These are phyloP conservation scores for Lodderomyces margitis DNA, from an alignment of 1,139 yeast species.

Conservation along the genomic window DNA sequence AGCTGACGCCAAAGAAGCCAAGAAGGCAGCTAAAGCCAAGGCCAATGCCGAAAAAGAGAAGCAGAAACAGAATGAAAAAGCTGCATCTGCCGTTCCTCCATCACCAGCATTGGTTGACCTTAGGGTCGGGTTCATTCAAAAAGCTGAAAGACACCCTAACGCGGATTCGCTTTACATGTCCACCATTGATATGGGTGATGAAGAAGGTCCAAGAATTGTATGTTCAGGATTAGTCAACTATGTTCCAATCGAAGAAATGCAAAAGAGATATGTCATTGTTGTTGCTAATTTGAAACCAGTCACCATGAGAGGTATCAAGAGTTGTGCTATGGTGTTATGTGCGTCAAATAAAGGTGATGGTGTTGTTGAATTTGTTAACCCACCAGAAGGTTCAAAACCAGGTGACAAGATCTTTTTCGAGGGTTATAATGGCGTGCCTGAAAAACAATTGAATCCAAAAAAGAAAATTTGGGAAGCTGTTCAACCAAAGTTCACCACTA, in stretches of 20 bases:
- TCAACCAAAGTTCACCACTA: slow-evolving; percentile 88
- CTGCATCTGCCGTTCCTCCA: slow-evolving; percentile 60
- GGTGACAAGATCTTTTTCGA: slow-evolving; percentile 97
- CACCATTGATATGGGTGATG: slow-evolving; percentile 95
- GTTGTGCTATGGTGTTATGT: slow-evolving; percentile 95
- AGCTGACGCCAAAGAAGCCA: slow-evolving; percentile 56
- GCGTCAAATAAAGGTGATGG: slow-evolving; percentile 64
- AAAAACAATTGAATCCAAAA: slow-evolving; percentile 93
- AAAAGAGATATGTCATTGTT: slow-evolving; percentile 48
- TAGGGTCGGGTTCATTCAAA: slow-evolving; percentile 95
- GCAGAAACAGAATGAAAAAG: slow-evolving; percentile 54
- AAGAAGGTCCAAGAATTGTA: slow-evolving; percentile 95
- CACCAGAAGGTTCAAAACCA: slow-evolving; percentile 91
- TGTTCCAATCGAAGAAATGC: slow-evolving; percentile 47
- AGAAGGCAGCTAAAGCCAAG: slow-evolving; percentile 76
- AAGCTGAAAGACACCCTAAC: slow-evolving; percentile 95
- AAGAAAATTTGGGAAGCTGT: slow-evolving; percentile 96
- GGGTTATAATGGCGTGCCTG: slow-evolving; percentile 84
- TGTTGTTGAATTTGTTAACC: slow-evolving; percentile 85
- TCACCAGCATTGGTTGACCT: slow-evolving; percentile 85
- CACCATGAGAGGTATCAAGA: slow-evolving; percentile 82
- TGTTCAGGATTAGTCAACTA: slow-evolving; percentile 79
- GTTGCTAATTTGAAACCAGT: slow-evolving; percentile 64
- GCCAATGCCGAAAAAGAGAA: slow-evolving; percentile 70
- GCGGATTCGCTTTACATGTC: slow-evolving; percentile 96